Percentiles rank a stretch among this genome's conserved stretches.
phyloP scores from a whole-genome alignment of 768 basidiomycete species.

The Dioszegia crocea region DNA sequence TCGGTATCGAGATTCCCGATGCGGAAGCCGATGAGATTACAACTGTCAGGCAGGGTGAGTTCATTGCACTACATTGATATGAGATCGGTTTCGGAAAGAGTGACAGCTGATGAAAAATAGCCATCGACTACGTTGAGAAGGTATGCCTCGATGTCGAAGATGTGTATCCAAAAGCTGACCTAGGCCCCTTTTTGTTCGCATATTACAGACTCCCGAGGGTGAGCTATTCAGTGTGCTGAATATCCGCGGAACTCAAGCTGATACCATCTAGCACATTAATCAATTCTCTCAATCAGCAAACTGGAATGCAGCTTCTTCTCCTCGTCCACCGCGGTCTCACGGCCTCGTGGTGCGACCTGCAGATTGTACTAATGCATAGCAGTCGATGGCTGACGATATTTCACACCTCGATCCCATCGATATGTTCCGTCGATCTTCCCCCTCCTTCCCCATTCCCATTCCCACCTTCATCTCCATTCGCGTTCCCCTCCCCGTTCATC shows the following conservation, averaged over 20 bases:
- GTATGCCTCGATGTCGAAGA: slow-evolving; percentile 15
- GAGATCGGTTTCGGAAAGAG: too few relatives aligned
- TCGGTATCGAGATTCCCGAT: slow-evolving; percentile 95
- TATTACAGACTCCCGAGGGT: slow-evolving; percentile 71
- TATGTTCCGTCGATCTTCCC: too few relatives aligned
- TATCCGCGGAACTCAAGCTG: too few relatives aligned
- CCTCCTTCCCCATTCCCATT: neutral
- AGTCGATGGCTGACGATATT: too few relatives aligned
- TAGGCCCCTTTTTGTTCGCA: neutral
- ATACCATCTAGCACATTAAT: slow-evolving; percentile 27
- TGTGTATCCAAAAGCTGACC: slow-evolving; percentile 1
- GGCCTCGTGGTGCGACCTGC: neutral
- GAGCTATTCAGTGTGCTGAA: slow-evolving; percentile 30
- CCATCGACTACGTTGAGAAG: slow-evolving; percentile 90
- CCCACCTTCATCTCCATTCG: neutral
- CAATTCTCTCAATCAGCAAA: slow-evolving; percentile 1
- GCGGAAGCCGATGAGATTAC: slow-evolving; percentile 91
- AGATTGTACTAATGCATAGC: too few relatives aligned
- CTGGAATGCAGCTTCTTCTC: slow-evolving; percentile 15
- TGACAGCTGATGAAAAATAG: slow-evolving; percentile 52
- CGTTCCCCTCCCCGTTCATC: slow-evolving; percentile 2
- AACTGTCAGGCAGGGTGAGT: slow-evolving; percentile 81
- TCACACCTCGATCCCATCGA: too few relatives aligned
- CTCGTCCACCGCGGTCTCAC: neutral
- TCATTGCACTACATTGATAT: neutral